A percentile compares a stretch with the other conserved stretches of the same genome.
phyloP scores from a whole-genome alignment of 2,329 filamentous ascomycete genomes.

The Rosellinia necatrix region DNA sequence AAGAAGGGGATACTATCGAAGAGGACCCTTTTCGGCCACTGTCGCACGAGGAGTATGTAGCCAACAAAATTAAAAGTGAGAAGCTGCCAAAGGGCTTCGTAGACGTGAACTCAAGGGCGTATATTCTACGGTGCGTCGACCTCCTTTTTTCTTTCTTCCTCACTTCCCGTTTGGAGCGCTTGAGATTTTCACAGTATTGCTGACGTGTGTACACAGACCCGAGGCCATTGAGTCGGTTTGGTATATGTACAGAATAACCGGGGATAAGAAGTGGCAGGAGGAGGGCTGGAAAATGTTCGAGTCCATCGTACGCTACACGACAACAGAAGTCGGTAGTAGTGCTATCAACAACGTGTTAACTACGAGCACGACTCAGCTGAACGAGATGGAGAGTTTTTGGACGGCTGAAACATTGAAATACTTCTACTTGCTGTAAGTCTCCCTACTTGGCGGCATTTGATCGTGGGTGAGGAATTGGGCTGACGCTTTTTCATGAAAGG shows the following conservation, averaged over 20 bases:
- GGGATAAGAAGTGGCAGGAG: constrained; percentile 74
- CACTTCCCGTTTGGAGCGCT: constrained; percentile 31
- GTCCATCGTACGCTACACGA: constrained; percentile 68
- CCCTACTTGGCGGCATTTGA: neutral
- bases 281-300: constrained; percentile 87
- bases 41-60: constrained; percentile 60
- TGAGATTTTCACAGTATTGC: constrained; percentile 9
- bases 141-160: neutral
- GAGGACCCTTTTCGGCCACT: constrained; percentile 48
- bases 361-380: constrained; percentile 48
- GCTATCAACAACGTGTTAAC: constrained; percentile 68
- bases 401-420: constrained; percentile 90
- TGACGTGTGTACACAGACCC: constrained; percentile 55
- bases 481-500: constrained; percentile 21
- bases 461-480: neutral
- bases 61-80: constrained; percentile 49
- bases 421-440: constrained; percentile 79
- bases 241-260: constrained; percentile 89
- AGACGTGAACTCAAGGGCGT: constrained; percentile 51
- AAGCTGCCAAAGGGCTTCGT: constrained; percentile 57
- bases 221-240: constrained; percentile 89
- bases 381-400: constrained; percentile 90
- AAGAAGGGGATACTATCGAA: constrained; percentile 29
- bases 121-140: constrained; percentile 65
- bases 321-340: constrained; percentile 69